Percentiles rank a stretch among this genome's conserved stretches.
Conservation (phyloP, 2,329 filamentous ascomycete species). For the Coniochaeta hoffmannii region DNA sequence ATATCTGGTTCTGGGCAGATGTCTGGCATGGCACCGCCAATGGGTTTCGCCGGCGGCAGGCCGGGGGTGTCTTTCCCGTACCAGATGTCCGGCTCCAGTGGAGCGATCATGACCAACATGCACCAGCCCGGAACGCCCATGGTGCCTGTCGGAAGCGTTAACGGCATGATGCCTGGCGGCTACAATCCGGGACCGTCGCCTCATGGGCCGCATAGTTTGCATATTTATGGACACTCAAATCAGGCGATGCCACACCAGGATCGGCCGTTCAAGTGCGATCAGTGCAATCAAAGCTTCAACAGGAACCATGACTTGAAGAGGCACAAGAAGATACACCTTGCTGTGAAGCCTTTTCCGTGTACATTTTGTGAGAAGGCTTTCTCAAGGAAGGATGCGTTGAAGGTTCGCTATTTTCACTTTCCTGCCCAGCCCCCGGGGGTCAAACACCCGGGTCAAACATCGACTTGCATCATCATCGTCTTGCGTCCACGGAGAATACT, state of each 20-base stretch:
- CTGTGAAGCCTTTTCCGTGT: slow-evolving; percentile 94
- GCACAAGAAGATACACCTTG: slow-evolving; percentile 90
- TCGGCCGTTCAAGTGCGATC: slow-evolving; percentile 88
- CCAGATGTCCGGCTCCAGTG: slow-evolving; percentile 30
- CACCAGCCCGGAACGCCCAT: slow-evolving; percentile 38
- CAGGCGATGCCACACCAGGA: slow-evolving; percentile 50
- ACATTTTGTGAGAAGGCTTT: slow-evolving; percentile 92
- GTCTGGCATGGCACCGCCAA: slow-evolving; percentile 22
- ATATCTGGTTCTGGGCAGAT: slow-evolving; percentile 3
- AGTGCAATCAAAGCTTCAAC: slow-evolving; percentile 90
- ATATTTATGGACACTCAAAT: slow-evolving; percentile 52
- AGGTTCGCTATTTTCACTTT: slow-evolving; percentile 53
- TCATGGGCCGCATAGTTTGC: slow-evolving; percentile 13
- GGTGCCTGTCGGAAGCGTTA: slow-evolving; percentile 50
- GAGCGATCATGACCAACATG: slow-evolving; percentile 17
- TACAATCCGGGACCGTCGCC: slow-evolving; percentile 2
- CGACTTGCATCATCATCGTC: too few relatives aligned
- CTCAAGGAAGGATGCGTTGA: slow-evolving; percentile 90
- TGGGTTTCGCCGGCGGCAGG: slow-evolving; percentile 20
- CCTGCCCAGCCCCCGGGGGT: slow-evolving; percentile 4
- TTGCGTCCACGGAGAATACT: too few relatives aligned
- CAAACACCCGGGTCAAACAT: too few relatives aligned
- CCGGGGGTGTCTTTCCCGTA: slow-evolving; percentile 35
- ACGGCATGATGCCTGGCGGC: slow-evolving; percentile 22
- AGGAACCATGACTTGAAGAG: slow-evolving; percentile 93